These are phyloP conservation scores for Cardamine occulta DNA, from an alignment of 345 rosid genomes.

Conservation along the genomic window DNA sequence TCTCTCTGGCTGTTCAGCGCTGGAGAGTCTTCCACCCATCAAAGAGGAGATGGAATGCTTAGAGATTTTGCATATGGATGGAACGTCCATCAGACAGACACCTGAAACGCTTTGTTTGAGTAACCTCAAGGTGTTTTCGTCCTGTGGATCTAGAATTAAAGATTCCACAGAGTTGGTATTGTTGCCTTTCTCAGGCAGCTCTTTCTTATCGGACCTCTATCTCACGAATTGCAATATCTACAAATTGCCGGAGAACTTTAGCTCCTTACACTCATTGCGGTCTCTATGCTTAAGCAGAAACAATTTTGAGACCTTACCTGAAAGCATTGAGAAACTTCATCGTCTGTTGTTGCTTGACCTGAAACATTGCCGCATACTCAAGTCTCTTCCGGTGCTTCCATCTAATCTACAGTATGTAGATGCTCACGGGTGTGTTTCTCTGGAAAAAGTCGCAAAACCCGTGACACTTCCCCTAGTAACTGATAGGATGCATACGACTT, in stretches of 20 bases:
- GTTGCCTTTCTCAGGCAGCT: constrained; percentile 21
- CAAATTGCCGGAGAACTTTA: constrained; percentile 24
- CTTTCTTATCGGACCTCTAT: constrained; percentile 19
- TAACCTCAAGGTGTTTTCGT: constrained; percentile 33
- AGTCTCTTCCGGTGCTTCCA: constrained; percentile 38
- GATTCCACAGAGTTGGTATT: constrained; percentile 15
- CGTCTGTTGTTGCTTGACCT: constrained; percentile 33
- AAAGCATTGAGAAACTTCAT: constrained; percentile 35
- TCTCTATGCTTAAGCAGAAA: constrained; percentile 41
- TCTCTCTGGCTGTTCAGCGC: constrained; percentile 31
- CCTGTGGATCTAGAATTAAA: constrained; percentile 23
- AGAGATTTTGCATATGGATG: constrained; percentile 44
- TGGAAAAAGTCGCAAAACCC: constrained; percentile 22
- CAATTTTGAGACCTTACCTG: constrained; percentile 38
- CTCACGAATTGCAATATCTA: constrained; percentile 19
- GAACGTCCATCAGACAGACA: constrained; percentile 18
- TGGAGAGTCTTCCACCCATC: constrained; percentile 37
- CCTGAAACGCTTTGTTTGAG: constrained; percentile 18
- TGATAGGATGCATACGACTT: constrained; percentile 28
- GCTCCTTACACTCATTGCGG: constrained; percentile 2
- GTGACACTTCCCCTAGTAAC: constrained; percentile 30
- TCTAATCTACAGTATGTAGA: constrained; percentile 30
- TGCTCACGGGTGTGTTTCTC: constrained; percentile 42
- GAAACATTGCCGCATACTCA: constrained; percentile 35
- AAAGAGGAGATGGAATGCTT: constrained; percentile 34